These are phyloP conservation scores for Picea glauca DNA, from an alignment of 75 land plant genomes.

Conservation along the genomic window DNA sequence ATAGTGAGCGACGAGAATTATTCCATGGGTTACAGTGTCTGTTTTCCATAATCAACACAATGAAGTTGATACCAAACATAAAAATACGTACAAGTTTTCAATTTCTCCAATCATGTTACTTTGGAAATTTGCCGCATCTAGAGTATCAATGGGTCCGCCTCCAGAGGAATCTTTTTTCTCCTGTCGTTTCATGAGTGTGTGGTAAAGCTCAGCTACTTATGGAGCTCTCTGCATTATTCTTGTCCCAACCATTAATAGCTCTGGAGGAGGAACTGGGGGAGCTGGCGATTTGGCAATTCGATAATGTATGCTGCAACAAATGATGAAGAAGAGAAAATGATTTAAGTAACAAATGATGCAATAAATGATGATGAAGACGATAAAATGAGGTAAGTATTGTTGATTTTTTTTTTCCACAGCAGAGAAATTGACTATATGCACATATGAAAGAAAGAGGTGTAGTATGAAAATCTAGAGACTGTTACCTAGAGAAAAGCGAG, in stretches of 20 bases:
- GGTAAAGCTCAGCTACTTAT: constrained; percentile 82
- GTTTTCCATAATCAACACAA: background rate
- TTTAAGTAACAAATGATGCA: too few species aligned
- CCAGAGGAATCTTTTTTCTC: constrained; percentile 29
- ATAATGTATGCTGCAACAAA: too few species aligned
- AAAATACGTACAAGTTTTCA: constrained; percentile 71
- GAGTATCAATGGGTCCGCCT: constrained; percentile 9
- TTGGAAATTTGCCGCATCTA: constrained; percentile 18
- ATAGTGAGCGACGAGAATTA: too few species aligned
- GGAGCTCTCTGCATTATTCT: constrained; percentile 66
- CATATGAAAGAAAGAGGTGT: too few species aligned
- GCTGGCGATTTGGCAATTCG: constrained; percentile 24
- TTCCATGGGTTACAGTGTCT: too few species aligned
- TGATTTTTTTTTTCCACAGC: too few species aligned
- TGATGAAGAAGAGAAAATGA: too few species aligned
- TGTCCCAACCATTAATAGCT: background rate
- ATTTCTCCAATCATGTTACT: constrained; percentile 93
- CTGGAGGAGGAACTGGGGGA: constrained; percentile 58
- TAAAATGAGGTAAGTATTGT: too few species aligned
- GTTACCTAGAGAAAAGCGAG: too few species aligned
- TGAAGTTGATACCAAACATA: constrained; percentile 53
- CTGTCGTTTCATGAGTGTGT: constrained; percentile 61
- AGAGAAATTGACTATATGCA: too few species aligned
- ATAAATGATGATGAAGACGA: too few species aligned
- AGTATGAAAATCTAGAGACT: too few species aligned